Evolutionary conservation across 2,329 filamentous ascomycete genomes (phyloP), one percentile per base, ranked within the genome.

Genomic region (Ilyonectria mors-panacis): DNA sequence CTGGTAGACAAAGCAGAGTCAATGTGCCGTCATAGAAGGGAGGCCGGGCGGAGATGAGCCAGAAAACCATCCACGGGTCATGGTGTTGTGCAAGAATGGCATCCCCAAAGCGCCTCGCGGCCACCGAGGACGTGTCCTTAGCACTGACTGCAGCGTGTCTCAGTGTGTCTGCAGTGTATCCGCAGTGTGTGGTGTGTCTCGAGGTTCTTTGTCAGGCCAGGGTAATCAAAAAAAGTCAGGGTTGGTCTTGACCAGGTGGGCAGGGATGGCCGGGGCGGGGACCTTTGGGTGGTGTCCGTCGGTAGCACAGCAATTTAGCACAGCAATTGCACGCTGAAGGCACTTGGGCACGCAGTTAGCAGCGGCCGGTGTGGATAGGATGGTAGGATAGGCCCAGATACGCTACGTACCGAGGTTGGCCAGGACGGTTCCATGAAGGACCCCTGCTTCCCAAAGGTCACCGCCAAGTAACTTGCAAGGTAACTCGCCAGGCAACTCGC

Each of bases 41-140:
- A 48, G 50, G 44, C 54, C 66, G 69, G 63, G 65, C 48, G 59
- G 62, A 58, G 68, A 48, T 69, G 64, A 66, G 51, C 63, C 69
- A 60, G 55, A 62, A 69, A 59, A 56, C 65, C 72, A 75, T 72
- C 47, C 56, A 59, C 45, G 48, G 60, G 68, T 48, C 67, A 75
- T 76, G 72, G 70, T 62, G 62, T 75, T 73, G 71, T 72, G 68
- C 33, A 57, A 74, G 70, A 77, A 72, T 75, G 51, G 74, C 75
- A 77, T 77, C 54, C 19, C 15, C 48, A 39, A 15, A 39, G 53
- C 28, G 26, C 26, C 37, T 37, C 21, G 21, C 8, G 17, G 10
- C 30, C 15, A 42, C 15, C 17, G 23, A 42, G 12, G 28, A 35
- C 26, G 35, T 53, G 58, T 28, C 26, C 37, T n/a, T 44, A 30